A percentile compares a stretch with the other conserved stretches of the same genome.
Conservation (phyloP, 306 rosid genomes). For the Parietaria judaica region DNA sequence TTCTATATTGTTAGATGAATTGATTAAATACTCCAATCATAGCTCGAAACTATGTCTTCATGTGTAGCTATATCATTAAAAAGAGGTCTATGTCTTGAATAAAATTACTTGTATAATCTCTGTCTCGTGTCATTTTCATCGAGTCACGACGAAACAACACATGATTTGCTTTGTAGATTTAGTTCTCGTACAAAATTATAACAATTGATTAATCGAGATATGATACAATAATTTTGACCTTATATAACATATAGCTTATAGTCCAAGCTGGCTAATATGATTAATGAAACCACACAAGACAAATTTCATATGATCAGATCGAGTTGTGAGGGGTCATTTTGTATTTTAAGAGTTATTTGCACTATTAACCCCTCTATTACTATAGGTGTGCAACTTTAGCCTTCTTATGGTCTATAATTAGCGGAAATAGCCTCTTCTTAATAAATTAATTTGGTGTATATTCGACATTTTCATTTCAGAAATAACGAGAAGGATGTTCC, state of each 20-base stretch:
- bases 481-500: no score
- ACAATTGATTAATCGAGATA: slow-evolving; percentile 1
- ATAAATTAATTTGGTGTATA: no score
- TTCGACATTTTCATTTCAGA: no score
- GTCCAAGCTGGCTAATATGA: slow-evolving; percentile 28
- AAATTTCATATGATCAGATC: slow-evolving; percentile 28
- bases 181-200: neutral
- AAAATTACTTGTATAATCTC: slow-evolving; percentile 14
- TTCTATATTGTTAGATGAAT: slow-evolving; percentile 1
- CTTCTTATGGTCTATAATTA: no score
- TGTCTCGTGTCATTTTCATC: slow-evolving; percentile 18
- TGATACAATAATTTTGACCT: slow-evolving; percentile 1
- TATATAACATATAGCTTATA: slow-evolving; percentile 8
- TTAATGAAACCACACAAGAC: slow-evolving; percentile 28
- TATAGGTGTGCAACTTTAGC: no score
- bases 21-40: slow-evolving; percentile 23
- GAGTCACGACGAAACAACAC: slow-evolving; percentile 25
- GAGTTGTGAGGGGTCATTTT: slow-evolving; percentile 27
- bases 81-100: slow-evolving; percentile 25
- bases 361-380: no score
- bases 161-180: slow-evolving; percentile 14
- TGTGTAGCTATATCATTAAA: slow-evolving; percentile 7
- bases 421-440: no score
- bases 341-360: no score
- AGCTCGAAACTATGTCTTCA: slow-evolving; percentile 27